phyloP scores from a whole-genome alignment of 2,329 filamentous ascomycete species.

The Bipolaris cookei region DNA sequence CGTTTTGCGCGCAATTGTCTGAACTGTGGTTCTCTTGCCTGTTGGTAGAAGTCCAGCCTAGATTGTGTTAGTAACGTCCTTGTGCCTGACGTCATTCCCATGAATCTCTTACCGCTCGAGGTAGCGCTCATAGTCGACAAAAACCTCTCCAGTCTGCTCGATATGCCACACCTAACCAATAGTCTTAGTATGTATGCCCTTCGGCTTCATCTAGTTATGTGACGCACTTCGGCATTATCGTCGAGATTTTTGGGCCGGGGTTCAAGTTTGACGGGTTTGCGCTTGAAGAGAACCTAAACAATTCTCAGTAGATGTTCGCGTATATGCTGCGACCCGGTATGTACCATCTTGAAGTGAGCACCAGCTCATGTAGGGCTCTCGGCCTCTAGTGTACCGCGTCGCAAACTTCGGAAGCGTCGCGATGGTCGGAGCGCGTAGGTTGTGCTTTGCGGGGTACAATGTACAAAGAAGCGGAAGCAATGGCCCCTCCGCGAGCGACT shows the following conservation, averaged over 20 bases:
- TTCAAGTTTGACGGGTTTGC: constrained; percentile 88
- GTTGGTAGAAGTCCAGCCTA: constrained; percentile 92
- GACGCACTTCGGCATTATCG: constrained; percentile 79
- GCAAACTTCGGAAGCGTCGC: constrained; percentile 38
- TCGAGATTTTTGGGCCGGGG: constrained; percentile 74
- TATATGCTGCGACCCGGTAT: constrained; percentile 17
- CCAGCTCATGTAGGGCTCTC: constrained; percentile 41
- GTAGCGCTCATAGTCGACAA: constrained; percentile 87
- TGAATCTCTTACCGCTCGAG: constrained; percentile 70
- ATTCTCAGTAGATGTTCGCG: constrained; percentile 24
- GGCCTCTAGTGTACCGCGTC: constrained; percentile 33
- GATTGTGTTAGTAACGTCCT: constrained; percentile 26
- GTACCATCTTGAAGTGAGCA: constrained; percentile 43
- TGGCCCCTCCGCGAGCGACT: constrained; percentile 18
- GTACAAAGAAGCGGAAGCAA: constrained; percentile 7
- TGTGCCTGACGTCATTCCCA: constrained; percentile 29
- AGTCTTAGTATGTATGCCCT: constrained; percentile 37
- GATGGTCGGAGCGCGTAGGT: constrained; percentile 24
- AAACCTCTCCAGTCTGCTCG: constrained; percentile 86
- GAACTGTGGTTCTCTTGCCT: constrained; percentile 61
- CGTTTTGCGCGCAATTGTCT: background rate
- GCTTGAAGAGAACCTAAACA: constrained; percentile 86
- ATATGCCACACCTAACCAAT: constrained; percentile 83
- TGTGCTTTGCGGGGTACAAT: constrained; percentile 3
- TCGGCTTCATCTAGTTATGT: constrained; percentile 8